These are phyloP conservation scores for Lasiodiplodia sp. DNA, from an alignment of 2,329 filamentous ascomycete species.

Conservation along the genomic window DNA sequence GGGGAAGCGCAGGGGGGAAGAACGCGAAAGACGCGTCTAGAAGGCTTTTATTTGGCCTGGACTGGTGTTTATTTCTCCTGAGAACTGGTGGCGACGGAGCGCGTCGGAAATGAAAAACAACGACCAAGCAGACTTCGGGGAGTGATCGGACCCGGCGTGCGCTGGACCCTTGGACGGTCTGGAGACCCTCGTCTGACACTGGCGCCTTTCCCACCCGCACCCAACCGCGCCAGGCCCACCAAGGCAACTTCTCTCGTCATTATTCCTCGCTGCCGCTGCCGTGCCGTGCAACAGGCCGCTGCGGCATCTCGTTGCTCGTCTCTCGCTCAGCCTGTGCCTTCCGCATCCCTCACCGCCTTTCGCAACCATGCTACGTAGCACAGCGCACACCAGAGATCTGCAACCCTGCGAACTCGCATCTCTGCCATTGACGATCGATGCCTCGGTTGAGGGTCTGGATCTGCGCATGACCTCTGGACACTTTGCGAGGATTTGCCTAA, in stretches of 20 bases:
- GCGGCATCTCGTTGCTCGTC: not conserved
- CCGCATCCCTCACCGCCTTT: slow-evolving; percentile 16
- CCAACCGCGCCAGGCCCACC: not conserved
- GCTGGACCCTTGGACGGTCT: slow-evolving; percentile 25
- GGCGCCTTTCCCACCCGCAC: slow-evolving; percentile 1
- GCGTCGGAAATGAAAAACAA: slow-evolving; percentile 28
- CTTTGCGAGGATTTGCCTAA: slow-evolving; percentile 2
- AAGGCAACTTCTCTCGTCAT: not conserved
- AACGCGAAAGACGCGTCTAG: not conserved
- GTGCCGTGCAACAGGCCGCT: not conserved
- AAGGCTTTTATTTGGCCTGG: slow-evolving; percentile 2
- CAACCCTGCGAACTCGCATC: not conserved
- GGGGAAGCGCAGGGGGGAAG: not conserved
- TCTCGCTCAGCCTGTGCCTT: not conserved
- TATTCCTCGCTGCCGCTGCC: not conserved
- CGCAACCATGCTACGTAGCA: not conserved
- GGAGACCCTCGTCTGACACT: slow-evolving; percentile 29
- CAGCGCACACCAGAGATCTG: not conserved
- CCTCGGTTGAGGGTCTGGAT: not conserved
- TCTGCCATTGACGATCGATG: not conserved
- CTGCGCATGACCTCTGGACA: not conserved
- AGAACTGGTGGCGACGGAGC: slow-evolving; percentile 28
- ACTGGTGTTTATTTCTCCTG: slow-evolving; percentile 7
- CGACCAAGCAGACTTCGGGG: slow-evolving; percentile 15
- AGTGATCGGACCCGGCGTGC: slow-evolving; percentile 17